Evolutionary conservation across 768 basidiomycete species (phyloP).

Genomic region (Macrolepiota dolichaula): DNA sequence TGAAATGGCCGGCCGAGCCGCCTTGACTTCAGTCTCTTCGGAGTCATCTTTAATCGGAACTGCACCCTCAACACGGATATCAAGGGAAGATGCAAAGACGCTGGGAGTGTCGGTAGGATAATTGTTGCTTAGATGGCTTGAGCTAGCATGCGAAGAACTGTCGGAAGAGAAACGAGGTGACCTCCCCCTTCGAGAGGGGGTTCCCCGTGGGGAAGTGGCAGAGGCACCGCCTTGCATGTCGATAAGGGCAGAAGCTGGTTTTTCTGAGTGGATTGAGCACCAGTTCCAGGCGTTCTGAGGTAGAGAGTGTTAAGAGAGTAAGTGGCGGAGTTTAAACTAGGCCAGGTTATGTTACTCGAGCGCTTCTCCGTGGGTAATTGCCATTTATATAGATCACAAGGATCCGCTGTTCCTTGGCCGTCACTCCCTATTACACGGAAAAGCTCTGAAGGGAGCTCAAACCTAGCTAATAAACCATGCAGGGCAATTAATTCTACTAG

Average conservation of each 20-base stretch:
- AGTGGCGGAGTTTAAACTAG: conserved; percentile 44
- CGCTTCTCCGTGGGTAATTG: conserved; percentile 44
- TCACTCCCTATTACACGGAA: conserved; percentile 11
- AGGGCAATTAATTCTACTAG: neutral
- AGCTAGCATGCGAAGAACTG: conserved; percentile 44
- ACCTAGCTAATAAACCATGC: neutral
- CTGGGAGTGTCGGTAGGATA: conserved; percentile 47
- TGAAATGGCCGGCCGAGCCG: conserved; percentile 34
- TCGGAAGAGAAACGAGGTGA: conserved; percentile 53
- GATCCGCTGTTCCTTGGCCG: conserved; percentile 14
- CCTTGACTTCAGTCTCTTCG: conserved; percentile 33
- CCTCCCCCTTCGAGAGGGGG: conserved; percentile 61
- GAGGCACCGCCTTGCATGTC: conserved; percentile 45
- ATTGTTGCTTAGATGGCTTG: conserved; percentile 42
- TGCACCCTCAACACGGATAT: conserved; percentile 76
- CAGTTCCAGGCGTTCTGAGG: conserved; percentile 38
- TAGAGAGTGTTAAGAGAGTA: conserved; percentile 38
- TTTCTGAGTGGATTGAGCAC: conserved; percentile 29
- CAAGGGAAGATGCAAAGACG: conserved; percentile 64
- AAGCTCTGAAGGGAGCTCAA: conserved; percentile 13
- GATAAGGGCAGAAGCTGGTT: conserved; percentile 27
- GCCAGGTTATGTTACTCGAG: conserved; percentile 40
- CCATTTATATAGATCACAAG: conserved; percentile 23
- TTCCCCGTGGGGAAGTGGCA: conserved; percentile 49
- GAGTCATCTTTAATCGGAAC: conserved; percentile 53